phyloP scores from a whole-genome alignment of 352 stramenopile species.

The Globisporangium viniferum region DNA sequence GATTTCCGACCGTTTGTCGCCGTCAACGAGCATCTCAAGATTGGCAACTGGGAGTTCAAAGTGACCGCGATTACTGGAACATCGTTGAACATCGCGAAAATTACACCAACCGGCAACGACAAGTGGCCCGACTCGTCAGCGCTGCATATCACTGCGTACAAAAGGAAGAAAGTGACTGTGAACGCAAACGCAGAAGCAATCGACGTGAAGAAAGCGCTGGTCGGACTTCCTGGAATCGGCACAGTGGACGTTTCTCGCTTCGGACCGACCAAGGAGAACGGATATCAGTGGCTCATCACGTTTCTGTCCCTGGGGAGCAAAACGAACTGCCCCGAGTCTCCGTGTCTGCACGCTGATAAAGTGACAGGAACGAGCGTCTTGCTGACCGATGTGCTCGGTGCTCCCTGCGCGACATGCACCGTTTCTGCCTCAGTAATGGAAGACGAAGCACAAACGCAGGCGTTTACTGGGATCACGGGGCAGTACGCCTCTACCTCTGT shows the following conservation, averaged over 20 bases:
- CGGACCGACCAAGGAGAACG: conserved; percentile 52
- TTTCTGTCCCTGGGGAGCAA: conserved; percentile 59
- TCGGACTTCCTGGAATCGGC: conserved; percentile 49
- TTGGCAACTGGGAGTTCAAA: conserved; percentile 45
- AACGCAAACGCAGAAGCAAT: conserved; percentile 44
- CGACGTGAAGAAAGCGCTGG: conserved; percentile 44
- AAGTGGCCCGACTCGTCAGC: conserved; percentile 37
- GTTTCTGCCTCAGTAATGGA: conserved; percentile 32
- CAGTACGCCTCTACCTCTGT: conserved; percentile 43
- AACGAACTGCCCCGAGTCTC: conserved; percentile 48
- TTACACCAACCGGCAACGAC: conserved; percentile 16
- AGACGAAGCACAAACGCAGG: conserved; percentile 33
- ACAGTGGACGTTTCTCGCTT: conserved; percentile 51
- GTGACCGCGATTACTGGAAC: conserved; percentile 29
- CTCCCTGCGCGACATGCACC: conserved; percentile 37
- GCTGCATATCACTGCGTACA: conserved; percentile 59
- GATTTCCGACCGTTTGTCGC: conserved; percentile 39
- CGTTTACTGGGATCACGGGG: conserved; percentile 33
- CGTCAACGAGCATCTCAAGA: conserved; percentile 52
- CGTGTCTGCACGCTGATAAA: conserved; percentile 58
- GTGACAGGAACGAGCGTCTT: conserved; percentile 27
- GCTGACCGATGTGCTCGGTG: conserved; percentile 47
- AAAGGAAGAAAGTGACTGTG: conserved; percentile 64
- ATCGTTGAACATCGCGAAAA: conserved; percentile 35
- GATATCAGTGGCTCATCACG: conserved; percentile 66